Base-by-base conservation (phyloP, 2,329 filamentous ascomycete genomes). In the Simplicillium aogashimaense region DNA sequence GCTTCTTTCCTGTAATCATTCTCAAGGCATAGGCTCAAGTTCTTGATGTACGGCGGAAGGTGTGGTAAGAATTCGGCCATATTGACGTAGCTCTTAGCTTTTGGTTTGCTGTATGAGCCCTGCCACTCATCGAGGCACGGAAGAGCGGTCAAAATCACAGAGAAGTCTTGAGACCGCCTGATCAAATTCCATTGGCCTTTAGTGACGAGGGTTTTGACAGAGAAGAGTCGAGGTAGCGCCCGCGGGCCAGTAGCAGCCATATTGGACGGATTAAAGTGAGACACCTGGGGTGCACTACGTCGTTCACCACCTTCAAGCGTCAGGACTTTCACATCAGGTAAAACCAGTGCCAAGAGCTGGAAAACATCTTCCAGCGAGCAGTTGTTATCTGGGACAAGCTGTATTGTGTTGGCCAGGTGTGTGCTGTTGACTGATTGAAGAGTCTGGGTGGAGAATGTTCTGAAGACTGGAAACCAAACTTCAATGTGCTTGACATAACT, bases 181-280 rank as follows among this genome's bases (percentile, higher is more conserved):
- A 86, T 81, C 20, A 87, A 67, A 52, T 87, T 87, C 83, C 83
- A 88, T 48, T 86, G 81, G 7, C 83, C 83, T 50, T 82, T 79
- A 58, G 82, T 81, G 34, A 86, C 74, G 15, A 87, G 67, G 1
- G 81, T 85, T 39, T 72, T 71, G 28, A 87, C 71, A 3, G 74
- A 72, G 3, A 65, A 56, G 3, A 83, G 63, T 15, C 58, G 49
- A 8, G 71, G 66, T 7, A 78, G 56, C 55, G 16, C 56, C 50
- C 31, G 40, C 35, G 14, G 29, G 36, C 16, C 29, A 40, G 14
- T 43, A 43, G 15, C 35, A 38, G 31, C 35, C 20, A 39, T 16
- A 14, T 49, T 49, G 20, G 20, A 25, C 20, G 20, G 20, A 16
- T 53, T 44, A 37, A 61, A 63, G 39, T 63, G 58, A 7, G 53